phyloP scores from a whole-genome alignment of 441 rosid genomes.

The Theobroma grandiflorum region DNA sequence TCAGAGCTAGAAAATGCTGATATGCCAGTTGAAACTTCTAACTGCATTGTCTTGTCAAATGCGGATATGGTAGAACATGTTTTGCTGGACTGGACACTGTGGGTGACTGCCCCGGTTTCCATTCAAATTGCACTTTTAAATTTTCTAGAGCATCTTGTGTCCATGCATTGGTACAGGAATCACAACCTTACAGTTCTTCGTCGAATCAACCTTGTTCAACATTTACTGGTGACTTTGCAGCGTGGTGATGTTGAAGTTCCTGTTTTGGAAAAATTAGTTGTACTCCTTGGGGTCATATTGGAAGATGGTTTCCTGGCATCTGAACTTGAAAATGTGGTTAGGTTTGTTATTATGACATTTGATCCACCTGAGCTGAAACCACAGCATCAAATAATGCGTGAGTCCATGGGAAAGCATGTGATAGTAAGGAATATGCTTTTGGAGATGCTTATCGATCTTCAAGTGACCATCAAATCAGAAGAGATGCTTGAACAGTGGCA shows the following conservation, averaged over 20 bases:
- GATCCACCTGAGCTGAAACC: slow-evolving; percentile 96
- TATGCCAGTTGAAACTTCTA: slow-evolving; percentile 86
- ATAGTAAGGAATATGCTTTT: slow-evolving; percentile 99
- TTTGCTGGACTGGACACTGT: slow-evolving; percentile 99
- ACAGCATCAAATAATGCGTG: slow-evolving; percentile 72
- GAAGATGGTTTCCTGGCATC: slow-evolving; percentile 98
- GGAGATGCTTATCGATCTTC: slow-evolving; percentile 99
- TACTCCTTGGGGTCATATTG: slow-evolving; percentile 96
- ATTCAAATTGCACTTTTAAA: slow-evolving; percentile 95
- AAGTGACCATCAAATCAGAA: slow-evolving; percentile 94
- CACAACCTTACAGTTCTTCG: slow-evolving; percentile 98
- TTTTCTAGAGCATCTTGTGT: slow-evolving; percentile 98
- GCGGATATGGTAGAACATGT: slow-evolving; percentile 99
- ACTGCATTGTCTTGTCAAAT: slow-evolving; percentile 97
- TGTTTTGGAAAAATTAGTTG: slow-evolving; percentile 96
- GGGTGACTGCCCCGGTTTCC: slow-evolving; percentile 95
- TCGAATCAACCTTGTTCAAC: slow-evolving; percentile 96
- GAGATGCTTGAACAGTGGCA: slow-evolving; percentile 99
- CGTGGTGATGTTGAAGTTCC: slow-evolving; percentile 99
- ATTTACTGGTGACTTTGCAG: slow-evolving; percentile 95
- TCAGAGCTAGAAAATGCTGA: slow-evolving; percentile 96
- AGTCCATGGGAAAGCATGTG: slow-evolving; percentile 98
- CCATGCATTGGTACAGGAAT: slow-evolving; percentile 99
- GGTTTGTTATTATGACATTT: slow-evolving; percentile 98
- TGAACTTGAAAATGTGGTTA: slow-evolving; percentile 97